A percentile compares a stretch with the other conserved stretches of the same genome.
Conservation (phyloP, 768 basidiomycete genomes). For the Mrakia hoshinonis region DNA sequence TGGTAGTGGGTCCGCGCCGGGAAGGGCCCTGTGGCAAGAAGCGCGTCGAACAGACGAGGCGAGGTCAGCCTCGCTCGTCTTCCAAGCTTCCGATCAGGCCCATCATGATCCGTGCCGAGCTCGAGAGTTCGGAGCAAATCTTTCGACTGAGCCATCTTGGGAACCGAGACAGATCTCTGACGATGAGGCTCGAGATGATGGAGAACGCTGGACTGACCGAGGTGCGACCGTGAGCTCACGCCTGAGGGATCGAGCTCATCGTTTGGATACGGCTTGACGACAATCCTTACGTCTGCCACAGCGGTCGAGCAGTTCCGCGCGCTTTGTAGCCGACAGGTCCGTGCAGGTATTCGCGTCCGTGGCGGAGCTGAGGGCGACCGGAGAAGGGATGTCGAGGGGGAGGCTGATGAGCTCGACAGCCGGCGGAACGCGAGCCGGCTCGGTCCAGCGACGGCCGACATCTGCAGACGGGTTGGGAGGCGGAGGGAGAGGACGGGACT, state of each 20-base stretch:
- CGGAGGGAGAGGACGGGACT: no score
- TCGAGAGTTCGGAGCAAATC: no score
- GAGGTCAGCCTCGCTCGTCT: constrained; percentile 3
- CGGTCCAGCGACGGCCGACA: background rate
- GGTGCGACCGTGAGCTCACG: background rate
- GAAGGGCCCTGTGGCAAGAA: constrained; percentile 33
- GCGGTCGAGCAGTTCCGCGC: background rate
- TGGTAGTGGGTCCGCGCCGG: constrained; percentile 52
- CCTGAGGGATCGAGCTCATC: background rate
- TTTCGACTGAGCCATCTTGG: background rate
- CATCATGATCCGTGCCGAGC: no score
- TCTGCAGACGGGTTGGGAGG: no score
- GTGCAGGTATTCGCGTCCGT: background rate
- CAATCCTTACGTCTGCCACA: background rate
- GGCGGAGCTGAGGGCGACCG: background rate
- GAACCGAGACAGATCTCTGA: background rate
- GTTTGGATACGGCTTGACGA: background rate
- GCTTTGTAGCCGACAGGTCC: no score
- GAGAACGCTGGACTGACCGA: background rate
- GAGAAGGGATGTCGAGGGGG: background rate
- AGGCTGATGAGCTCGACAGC: background rate
- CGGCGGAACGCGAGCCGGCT: constrained; percentile 3
- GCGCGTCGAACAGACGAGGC: background rate
- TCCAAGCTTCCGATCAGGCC: no score
- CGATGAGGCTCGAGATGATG: no score